phyloP scores from a whole-genome alignment of 1,284 basidiomycete genomes.

The Malassezia obtusa region DNA sequence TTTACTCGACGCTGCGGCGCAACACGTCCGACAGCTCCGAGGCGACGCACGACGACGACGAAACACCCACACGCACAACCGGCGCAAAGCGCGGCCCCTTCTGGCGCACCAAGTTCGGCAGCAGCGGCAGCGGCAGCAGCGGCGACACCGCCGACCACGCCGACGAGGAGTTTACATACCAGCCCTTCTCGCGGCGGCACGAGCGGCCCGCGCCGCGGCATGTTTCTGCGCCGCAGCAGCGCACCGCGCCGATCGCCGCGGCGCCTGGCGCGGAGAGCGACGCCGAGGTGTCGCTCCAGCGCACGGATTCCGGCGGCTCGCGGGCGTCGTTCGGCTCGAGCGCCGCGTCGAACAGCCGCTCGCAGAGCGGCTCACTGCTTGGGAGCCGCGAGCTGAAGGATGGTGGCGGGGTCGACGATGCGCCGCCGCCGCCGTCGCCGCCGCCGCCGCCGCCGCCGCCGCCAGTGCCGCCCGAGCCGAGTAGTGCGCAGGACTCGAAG shows the following conservation, averaged over 20 bases:
- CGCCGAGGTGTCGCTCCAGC: background rate
- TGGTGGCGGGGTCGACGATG: background rate
- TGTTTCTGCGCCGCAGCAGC: background rate
- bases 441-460: background rate
- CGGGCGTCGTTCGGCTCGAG: constrained; percentile 9
- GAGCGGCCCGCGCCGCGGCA: background rate
- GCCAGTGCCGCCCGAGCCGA: background rate
- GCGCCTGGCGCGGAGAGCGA: background rate
- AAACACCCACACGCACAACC: background rate
- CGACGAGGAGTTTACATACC: too few species aligned
- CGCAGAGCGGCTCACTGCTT: constrained; percentile 2
- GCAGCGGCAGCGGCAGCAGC: background rate
- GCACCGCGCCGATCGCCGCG: background rate
- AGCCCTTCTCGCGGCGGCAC: too few species aligned
- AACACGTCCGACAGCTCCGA: background rate
- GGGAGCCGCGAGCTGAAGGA: background rate
- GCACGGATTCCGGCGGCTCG: constrained; percentile 7
- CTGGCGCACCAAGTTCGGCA: background rate
- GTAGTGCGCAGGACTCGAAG: background rate
- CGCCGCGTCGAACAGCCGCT: background rate
- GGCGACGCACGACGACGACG: background rate
- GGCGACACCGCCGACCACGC: background rate
- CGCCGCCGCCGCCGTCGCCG: background rate
- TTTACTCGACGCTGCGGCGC: constrained; percentile 10
- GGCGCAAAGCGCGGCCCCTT: background rate